Base-by-base conservation (phyloP, 495 filamentous ascomycete species). In the Lophiotrema nucula region DNA sequence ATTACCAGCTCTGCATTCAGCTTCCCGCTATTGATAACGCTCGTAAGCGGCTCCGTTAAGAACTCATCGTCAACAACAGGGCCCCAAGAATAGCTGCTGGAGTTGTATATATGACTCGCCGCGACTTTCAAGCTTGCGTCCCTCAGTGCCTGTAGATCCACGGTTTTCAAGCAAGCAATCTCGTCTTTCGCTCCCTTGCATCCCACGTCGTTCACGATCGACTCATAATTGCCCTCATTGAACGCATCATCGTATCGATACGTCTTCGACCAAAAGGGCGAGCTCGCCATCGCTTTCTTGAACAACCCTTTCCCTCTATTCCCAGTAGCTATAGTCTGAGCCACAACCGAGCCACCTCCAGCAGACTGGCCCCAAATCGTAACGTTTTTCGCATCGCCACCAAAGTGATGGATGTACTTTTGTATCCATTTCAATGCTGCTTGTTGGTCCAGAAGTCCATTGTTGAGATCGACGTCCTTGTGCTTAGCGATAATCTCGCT, bases 231-330 rank as follows among this genome's bases (percentile, higher is more conserved):
- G 15, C 54, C 74, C 54, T 83, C 76, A 43, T 43, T 43, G 6
- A 13, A 12, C 2, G 79, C 72, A 55, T 81, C 71, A 43, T 82
- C 71, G 59, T 78, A 79, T 3, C 58, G 51, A 64, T 84, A 83
- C 13, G 78, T 81, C 61, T 79, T 81, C 0, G 79, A 80, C 82
- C 82, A 85, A 65, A 82, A 86, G 0, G 82, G 83, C 2, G 76
- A 80, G 53, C 76, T 81, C 4, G 79, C 79, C n/a, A 85, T 73
- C 0, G 82, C 83, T 58, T 80, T 79, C 15, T 26, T 59, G 47
- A 71, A 71, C 2, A 71, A 60, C 31, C 33, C 37, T 27, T 69
- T 74, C 12, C 70, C 47, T 10, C 62, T 64, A 24, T 71, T 45
- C 3, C 76, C 70, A 39, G 76, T 73, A 4, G 77, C 77, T n/a